phyloP scores from a whole-genome alignment of 305 asterid species.

The Caryopteris hybrid region DNA sequence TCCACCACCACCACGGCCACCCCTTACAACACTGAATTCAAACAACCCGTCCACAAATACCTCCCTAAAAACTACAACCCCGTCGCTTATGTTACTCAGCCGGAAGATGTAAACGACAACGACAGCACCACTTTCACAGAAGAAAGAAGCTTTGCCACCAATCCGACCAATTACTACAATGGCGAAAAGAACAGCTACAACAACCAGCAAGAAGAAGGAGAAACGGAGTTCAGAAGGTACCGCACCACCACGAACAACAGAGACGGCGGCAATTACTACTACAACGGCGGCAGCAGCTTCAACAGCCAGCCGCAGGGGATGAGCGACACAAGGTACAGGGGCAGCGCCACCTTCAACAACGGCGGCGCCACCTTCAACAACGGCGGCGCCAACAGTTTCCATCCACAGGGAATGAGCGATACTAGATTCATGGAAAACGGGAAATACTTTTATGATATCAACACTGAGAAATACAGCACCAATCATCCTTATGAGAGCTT shows the following conservation, averaged over 20 bases:
- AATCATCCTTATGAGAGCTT: conserved; percentile 43
- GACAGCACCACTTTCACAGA: conserved; percentile 5
- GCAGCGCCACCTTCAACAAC: conserved; percentile 1
- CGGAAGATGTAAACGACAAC: conserved; percentile 25
- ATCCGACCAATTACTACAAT: conserved; percentile 12
- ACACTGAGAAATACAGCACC: conserved; percentile 31
- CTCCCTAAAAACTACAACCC: conserved; percentile 87
- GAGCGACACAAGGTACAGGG: conserved; percentile 7
- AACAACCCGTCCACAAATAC: conserved; percentile 31
- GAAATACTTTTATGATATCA: conserved; percentile 41
- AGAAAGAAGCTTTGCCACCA: conserved; percentile 13
- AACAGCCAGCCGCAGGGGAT: conserved; percentile 30
- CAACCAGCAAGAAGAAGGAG: conserved; percentile 4
- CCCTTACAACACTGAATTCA: conserved; percentile 11
- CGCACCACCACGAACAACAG: conserved; percentile 13
- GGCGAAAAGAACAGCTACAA: conserved; percentile 15
- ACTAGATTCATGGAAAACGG: conserved; percentile 58
- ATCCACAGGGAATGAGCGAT: conserved; percentile 72
- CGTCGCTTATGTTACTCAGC: conserved; percentile 61
- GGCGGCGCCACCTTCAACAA: conserved; percentile 3
- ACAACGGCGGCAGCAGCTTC: conserved; percentile 27
- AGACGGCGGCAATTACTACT: conserved; percentile 19
- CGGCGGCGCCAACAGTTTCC: conserved; percentile 21
- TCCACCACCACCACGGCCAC: no score
- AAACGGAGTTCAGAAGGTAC: conserved; percentile 18